Conservation (phyloP, 2,329 filamentous ascomycete species). For the Diaporthe destruens region DNA sequence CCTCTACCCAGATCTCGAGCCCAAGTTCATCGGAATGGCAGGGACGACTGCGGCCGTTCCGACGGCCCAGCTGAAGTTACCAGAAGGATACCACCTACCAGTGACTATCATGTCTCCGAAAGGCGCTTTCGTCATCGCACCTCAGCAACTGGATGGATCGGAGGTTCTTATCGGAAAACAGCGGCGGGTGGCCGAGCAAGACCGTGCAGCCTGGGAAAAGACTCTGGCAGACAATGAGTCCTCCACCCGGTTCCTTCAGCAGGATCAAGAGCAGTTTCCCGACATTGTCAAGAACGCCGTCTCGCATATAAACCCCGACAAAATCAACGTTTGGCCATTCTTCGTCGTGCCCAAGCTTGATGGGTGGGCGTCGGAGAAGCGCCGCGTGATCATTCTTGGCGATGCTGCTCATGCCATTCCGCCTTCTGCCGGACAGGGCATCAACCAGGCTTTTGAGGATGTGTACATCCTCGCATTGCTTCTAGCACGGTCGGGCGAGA, state of each 20-base stretch:
- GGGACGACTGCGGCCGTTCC: slow-evolving; percentile 52
- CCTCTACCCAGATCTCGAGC: slow-evolving; percentile 61
- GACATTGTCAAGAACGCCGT: slow-evolving; percentile 53
- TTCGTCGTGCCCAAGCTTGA: slow-evolving; percentile 61
- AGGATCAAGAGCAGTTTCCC: slow-evolving; percentile 53
- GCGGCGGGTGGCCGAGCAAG: slow-evolving; percentile 52
- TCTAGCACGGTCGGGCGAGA: slow-evolving; percentile 46
- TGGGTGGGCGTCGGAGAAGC: slow-evolving; percentile 55
- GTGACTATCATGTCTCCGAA: slow-evolving; percentile 57
- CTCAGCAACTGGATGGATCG: slow-evolving; percentile 61
- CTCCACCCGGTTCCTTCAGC: slow-evolving; percentile 51
- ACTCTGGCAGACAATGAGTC: slow-evolving; percentile 55
- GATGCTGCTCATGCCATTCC: slow-evolving; percentile 64
- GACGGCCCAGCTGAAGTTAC: slow-evolving; percentile 52
- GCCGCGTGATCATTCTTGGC: slow-evolving; percentile 59
- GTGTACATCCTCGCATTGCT: slow-evolving; percentile 56
- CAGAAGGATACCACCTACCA: slow-evolving; percentile 54
- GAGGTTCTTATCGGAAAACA: slow-evolving; percentile 64
- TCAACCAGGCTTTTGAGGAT: slow-evolving; percentile 64
- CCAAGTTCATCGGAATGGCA: slow-evolving; percentile 63
- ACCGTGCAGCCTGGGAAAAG: slow-evolving; percentile 57
- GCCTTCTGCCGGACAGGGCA: slow-evolving; percentile 60
- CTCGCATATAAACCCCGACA: slow-evolving; percentile 47
- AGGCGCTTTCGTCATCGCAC: slow-evolving; percentile 65
- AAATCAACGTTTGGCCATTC: slow-evolving; percentile 63